Evolutionary conservation across 345 rosid species (phyloP).

Genomic region (Litchi chinensis): DNA sequence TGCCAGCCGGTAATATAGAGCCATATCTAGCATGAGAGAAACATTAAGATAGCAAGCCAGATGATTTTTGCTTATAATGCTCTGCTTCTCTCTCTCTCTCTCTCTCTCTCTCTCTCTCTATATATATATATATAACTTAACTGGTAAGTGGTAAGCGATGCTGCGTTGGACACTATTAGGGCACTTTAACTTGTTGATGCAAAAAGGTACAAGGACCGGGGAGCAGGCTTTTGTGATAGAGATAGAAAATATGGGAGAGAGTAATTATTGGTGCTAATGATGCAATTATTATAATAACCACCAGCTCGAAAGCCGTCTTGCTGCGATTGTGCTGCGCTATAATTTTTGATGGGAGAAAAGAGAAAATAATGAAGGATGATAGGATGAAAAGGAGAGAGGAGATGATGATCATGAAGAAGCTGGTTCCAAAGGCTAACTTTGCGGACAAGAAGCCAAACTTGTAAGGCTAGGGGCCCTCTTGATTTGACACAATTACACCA

Average conservation of each 20-base stretch:
- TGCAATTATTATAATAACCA: slow-evolving; percentile 22
- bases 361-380: neutral
- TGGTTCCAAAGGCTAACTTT: slow-evolving; percentile 37
- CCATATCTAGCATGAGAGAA: too few species aligned
- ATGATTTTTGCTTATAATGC: too few species aligned
- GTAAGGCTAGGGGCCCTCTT: slow-evolving; percentile 15
- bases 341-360: neutral
- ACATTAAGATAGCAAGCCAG: too few species aligned
- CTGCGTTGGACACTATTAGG: neutral
- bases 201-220: too few species aligned
- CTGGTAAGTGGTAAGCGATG: neutral
- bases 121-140: too few species aligned
- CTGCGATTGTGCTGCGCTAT: neutral
- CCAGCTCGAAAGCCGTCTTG: slow-evolving; percentile 38
- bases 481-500: slow-evolving; percentile 32
- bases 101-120: too few species aligned
- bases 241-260: neutral
- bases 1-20: too few species aligned
- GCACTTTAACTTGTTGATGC: neutral
- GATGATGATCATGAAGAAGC: neutral
- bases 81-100: too few species aligned
- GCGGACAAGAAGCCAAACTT: slow-evolving; percentile 40
- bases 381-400: neutral
- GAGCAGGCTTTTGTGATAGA: neutral
- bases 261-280: slow-evolving; percentile 20